Conservation (phyloP, 495 filamentous ascomycete species). For the Aspergillus wentii region DNA sequence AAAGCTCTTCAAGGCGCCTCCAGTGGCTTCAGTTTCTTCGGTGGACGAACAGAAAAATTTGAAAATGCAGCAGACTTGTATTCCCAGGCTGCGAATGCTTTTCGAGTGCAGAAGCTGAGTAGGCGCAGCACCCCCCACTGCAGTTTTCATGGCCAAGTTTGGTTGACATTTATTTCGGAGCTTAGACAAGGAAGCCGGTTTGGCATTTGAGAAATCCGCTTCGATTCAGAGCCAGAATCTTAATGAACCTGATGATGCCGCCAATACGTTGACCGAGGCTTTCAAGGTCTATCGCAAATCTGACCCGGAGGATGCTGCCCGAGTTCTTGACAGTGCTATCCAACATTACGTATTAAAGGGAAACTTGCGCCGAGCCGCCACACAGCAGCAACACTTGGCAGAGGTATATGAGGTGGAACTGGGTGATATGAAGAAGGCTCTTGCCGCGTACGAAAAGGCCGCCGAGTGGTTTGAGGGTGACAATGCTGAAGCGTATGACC, state of each 20-base stretch:
- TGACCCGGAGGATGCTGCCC: constrained; percentile 70
- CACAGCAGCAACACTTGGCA: constrained; percentile 78
- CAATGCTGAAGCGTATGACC: constrained; percentile 73
- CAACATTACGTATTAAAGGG: constrained; percentile 75
- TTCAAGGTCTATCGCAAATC: constrained; percentile 84
- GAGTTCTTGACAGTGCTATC: constrained; percentile 70
- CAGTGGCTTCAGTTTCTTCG: constrained; percentile 74
- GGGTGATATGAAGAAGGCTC: constrained; percentile 67
- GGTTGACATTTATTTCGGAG: background rate
- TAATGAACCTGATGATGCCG: constrained; percentile 84
- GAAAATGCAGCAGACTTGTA: constrained; percentile 80
- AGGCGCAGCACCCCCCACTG: constrained; percentile 18
- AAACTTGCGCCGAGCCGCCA: constrained; percentile 83
- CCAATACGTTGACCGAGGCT: constrained; percentile 71
- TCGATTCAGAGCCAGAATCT: constrained; percentile 67
- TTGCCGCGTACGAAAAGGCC: constrained; percentile 73
- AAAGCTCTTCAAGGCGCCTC: constrained; percentile 64
- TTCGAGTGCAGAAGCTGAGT: constrained; percentile 69
- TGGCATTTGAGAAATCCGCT: constrained; percentile 75
- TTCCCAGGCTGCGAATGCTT: constrained; percentile 76
- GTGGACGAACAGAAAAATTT: constrained; percentile 75
- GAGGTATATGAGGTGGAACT: constrained; percentile 79
- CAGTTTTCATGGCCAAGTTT: background rate
- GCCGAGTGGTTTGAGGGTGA: constrained; percentile 85
- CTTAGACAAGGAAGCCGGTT: constrained; percentile 73